Percentiles rank a stretch among this genome's conserved stretches.
Conservation (phyloP, 805 yeast species). For the Saccharomycopsis babjevae region DNA sequence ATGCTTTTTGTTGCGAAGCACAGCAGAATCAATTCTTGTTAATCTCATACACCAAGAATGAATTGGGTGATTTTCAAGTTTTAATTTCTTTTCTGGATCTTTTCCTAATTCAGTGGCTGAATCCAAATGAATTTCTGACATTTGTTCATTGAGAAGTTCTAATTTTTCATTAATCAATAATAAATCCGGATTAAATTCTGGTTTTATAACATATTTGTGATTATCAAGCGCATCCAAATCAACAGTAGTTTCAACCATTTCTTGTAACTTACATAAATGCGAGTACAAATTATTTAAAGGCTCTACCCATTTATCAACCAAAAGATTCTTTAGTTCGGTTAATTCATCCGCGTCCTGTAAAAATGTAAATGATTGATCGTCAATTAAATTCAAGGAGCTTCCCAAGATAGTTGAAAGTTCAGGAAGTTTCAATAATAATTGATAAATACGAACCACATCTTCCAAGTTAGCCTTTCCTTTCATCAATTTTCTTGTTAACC, state of each 20-base stretch:
- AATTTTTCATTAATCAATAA: conserved; percentile 48
- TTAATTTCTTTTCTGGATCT: conserved; percentile 81
- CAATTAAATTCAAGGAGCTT: conserved; percentile 30
- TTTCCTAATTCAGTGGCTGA: conserved; percentile 68
- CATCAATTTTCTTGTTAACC: conserved; percentile 59
- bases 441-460: conserved; percentile 84
- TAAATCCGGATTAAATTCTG: conserved; percentile 80
- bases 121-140: conserved; percentile 48
- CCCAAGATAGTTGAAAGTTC: conserved; percentile 47
- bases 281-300: conserved; percentile 42
- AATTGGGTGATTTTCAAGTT: conserved; percentile 74
- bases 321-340: conserved; percentile 26
- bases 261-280: conserved; percentile 60
- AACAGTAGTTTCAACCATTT: conserved; percentile 84
- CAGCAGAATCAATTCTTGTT: conserved; percentile 81
- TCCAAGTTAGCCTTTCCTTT: conserved; percentile 55
- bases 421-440: conserved; percentile 63
- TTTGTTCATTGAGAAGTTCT: conserved; percentile 42
- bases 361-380: conserved; percentile 19
- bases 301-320: conserved; percentile 43
- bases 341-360: conserved; percentile 18
- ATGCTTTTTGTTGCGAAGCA: conserved; percentile 49
- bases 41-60: conserved; percentile 95
- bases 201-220: conserved; percentile 76
- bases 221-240: conserved; percentile 75